Conservation (phyloP, 352 stramenopile species). For the Phytophthora idaei region DNA sequence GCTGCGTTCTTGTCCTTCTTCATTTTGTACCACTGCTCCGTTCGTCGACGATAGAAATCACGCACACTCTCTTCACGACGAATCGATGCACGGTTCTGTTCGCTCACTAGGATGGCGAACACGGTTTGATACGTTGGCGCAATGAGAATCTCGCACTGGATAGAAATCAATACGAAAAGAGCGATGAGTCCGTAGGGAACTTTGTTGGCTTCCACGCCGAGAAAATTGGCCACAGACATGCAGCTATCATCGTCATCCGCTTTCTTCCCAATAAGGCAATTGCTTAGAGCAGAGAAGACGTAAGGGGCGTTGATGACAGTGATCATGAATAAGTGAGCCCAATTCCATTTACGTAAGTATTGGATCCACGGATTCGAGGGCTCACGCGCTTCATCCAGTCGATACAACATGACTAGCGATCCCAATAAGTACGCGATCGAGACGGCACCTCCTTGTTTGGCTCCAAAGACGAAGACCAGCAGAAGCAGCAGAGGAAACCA, state of each 20-base stretch:
- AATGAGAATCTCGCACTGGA: constrained; percentile 82
- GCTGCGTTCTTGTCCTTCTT: constrained; percentile 87
- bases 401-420: constrained; percentile 79
- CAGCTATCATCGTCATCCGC: constrained; percentile 44
- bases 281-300: constrained; percentile 54
- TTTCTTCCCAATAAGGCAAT: constrained; percentile 48
- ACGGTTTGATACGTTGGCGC: constrained; percentile 69
- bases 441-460: constrained; percentile 67
- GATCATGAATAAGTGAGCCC: constrained; percentile 82
- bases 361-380: constrained; percentile 72
- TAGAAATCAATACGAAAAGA: constrained; percentile 83
- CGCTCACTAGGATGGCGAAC: constrained; percentile 49
- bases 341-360: constrained; percentile 82
- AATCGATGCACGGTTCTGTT: constrained; percentile 50
- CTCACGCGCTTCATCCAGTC: constrained; percentile 68
- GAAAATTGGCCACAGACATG: constrained; percentile 70
- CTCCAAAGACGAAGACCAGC: constrained; percentile 75
- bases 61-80: constrained; percentile 71
- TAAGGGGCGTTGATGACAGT: constrained; percentile 72
- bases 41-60: constrained; percentile 68
- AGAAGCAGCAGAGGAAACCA: constrained; percentile 79
- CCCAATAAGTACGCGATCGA: constrained; percentile 79
- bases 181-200: constrained; percentile 73
- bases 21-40: constrained; percentile 73
- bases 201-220: constrained; percentile 61